Conservation (phyloP, 495 filamentous ascomycete genomes). For the Penicillium daleae region DNA sequence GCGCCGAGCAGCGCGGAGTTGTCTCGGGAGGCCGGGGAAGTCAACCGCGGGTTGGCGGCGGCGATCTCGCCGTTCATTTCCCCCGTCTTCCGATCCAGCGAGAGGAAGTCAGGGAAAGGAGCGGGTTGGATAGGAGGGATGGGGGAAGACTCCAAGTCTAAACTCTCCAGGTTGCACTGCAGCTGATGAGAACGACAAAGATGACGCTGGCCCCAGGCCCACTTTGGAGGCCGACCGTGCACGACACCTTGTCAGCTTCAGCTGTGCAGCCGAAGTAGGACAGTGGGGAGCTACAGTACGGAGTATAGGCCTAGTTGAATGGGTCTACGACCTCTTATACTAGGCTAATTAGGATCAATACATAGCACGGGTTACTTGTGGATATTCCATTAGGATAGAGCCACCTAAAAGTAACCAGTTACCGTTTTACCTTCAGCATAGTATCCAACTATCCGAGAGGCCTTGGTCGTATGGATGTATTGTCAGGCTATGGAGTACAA, state of each 20-base stretch:
- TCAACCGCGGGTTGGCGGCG: constrained; percentile 38
- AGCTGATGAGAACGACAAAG: constrained; percentile 5
- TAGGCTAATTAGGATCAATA: no score
- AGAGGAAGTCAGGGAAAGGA: background rate
- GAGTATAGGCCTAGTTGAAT: no score
- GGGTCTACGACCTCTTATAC: no score
- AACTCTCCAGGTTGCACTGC: constrained; percentile 15
- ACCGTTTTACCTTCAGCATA: no score
- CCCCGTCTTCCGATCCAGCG: background rate
- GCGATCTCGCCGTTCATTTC: constrained; percentile 40
- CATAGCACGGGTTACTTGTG: no score
- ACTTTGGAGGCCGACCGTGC: constrained; percentile 3
- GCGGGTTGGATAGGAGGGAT: background rate
- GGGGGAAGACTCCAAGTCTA: background rate
- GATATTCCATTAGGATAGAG: no score
- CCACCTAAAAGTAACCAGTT: no score
- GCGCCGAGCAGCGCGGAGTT: constrained; percentile 45
- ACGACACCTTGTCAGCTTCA: constrained; percentile 1
- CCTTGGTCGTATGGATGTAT: no score
- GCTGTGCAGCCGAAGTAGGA: background rate
- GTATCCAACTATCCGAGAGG: no score
- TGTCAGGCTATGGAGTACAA: no score
- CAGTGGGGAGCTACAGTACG: no score
- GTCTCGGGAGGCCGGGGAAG: constrained; percentile 31
- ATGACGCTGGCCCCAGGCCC: background rate